A percentile compares a stretch with the other conserved stretches of the same genome.
Evolutionary conservation across 139 green algal genomes (phyloP).

Genomic region (Desmodesmus armatus): DNA sequence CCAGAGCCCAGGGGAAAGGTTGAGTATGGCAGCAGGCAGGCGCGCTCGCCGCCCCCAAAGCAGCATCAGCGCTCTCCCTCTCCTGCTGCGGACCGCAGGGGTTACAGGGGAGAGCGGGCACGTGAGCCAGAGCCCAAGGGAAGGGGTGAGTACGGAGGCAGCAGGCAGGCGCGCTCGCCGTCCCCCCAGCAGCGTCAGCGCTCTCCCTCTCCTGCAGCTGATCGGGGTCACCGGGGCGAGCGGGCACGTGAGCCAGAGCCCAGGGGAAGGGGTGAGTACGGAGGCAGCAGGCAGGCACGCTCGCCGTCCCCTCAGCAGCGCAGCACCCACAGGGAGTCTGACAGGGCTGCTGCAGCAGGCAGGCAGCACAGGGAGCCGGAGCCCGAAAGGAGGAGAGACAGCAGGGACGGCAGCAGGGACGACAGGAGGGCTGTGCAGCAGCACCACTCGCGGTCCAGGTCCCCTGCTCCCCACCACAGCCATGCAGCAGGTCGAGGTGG

Average conservation of each 20-base stretch:
- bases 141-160: background rate
- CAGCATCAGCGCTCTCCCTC: too few relatives aligned
- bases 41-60: too few relatives aligned
- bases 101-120: too few relatives aligned
- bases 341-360: background rate
- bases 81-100: background rate
- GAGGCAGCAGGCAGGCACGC: background rate
- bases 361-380: background rate
- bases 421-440: background rate
- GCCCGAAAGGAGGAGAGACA: background rate
- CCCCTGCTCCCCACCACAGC: background rate
- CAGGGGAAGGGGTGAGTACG: background rate
- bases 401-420: background rate
- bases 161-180: background rate
- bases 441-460: background rate
- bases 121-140: too few relatives aligned
- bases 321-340: background rate
- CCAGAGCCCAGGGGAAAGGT: background rate
- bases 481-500: background rate
- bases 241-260: background rate
- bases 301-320: too few relatives aligned
- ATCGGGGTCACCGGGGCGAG: background rate
- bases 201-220: slow-evolving; percentile 1
- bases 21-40: background rate
- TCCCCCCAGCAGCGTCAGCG: too few relatives aligned